A percentile compares a stretch with the other conserved stretches of the same genome.
These are phyloP conservation scores for Isatis tinctoria DNA, from an alignment of 345 rosid genomes.

Conservation along the genomic window DNA sequence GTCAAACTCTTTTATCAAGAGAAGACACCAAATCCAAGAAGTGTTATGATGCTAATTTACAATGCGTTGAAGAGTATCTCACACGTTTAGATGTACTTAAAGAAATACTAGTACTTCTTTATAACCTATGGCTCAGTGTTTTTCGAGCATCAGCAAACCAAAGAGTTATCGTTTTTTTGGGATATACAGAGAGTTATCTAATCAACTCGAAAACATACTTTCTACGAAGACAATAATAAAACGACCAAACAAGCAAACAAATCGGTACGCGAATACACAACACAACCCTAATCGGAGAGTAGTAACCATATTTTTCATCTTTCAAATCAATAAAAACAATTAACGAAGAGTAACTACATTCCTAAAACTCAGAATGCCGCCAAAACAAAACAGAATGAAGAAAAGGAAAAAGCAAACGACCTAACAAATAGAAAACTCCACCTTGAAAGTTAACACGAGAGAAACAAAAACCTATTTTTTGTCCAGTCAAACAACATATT, in stretches of 20 bases:
- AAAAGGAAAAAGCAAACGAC: background rate
- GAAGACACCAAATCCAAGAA: background rate
- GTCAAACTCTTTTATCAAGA: background rate
- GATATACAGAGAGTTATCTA: background rate
- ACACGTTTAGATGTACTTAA: background rate
- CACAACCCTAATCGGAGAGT: conserved; percentile 12
- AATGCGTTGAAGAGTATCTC: background rate
- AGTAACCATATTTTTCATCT: background rate
- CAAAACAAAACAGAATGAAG: background rate
- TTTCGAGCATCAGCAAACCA: background rate
- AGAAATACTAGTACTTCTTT: background rate
- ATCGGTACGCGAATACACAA: background rate
- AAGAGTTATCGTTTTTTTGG: background rate
- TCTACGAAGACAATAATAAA: background rate
- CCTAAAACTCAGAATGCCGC: background rate
- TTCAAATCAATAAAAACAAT: background rate
- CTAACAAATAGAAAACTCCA: background rate
- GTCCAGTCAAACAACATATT: background rate
- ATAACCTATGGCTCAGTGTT: background rate
- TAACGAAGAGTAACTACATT: conserved; percentile 5
- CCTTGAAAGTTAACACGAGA: background rate
- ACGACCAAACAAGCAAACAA: background rate
- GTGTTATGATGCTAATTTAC: background rate
- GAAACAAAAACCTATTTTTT: background rate
- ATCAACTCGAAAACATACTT: background rate